Percentiles rank a stretch among this genome's conserved stretches.
These are phyloP conservation scores for Coemansia umbellata DNA, from an alignment of 192 early-diverging fungal genomes.

Conservation along the genomic window DNA sequence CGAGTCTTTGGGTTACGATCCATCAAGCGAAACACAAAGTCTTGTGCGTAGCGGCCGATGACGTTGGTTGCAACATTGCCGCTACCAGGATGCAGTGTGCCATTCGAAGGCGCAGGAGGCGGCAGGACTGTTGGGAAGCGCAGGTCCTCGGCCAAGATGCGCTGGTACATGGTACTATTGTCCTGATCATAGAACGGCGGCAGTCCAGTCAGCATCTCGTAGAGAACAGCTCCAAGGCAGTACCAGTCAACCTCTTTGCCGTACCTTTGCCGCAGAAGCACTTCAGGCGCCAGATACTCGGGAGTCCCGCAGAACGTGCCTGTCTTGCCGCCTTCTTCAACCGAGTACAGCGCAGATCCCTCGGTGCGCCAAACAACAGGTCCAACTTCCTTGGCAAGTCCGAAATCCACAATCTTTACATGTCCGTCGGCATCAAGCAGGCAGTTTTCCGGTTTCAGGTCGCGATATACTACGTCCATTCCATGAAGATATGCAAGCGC, in stretches of 20 bases:
- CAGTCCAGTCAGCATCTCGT: slow-evolving; percentile 55
- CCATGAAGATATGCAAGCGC: slow-evolving; percentile 57
- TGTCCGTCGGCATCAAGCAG: slow-evolving; percentile 70
- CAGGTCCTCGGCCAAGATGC: slow-evolving; percentile 20
- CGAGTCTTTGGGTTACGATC: slow-evolving; percentile 55
- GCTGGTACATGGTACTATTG: slow-evolving; percentile 22
- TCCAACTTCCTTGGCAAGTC: slow-evolving; percentile 80
- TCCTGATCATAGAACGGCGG: slow-evolving; percentile 56
- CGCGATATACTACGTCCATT: slow-evolving; percentile 60
- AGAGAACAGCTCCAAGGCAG: slow-evolving; percentile 65
- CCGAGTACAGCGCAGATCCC: slow-evolving; percentile 28
- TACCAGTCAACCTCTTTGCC: slow-evolving; percentile 67
- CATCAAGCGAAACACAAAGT: slow-evolving; percentile 43
- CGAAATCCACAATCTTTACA: slow-evolving; percentile 83
- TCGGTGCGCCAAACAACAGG: slow-evolving; percentile 69
- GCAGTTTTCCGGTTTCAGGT: slow-evolving; percentile 71
- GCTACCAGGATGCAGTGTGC: background rate
- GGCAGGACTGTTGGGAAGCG: slow-evolving; percentile 21
- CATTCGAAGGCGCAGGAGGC: slow-evolving; percentile 5
- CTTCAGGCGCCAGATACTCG: slow-evolving; percentile 68
- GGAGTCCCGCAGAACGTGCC: slow-evolving; percentile 71
- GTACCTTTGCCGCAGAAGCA: slow-evolving; percentile 58
- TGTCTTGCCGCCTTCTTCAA: slow-evolving; percentile 55
- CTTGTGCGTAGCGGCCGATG: slow-evolving; percentile 12
- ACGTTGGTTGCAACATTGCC: background rate